A percentile compares a stretch with the other conserved stretches of the same genome.
These are phyloP conservation scores for Penicillium dipodomyicola DNA, from an alignment of 495 filamentous ascomycete species.

Conservation along the genomic window DNA sequence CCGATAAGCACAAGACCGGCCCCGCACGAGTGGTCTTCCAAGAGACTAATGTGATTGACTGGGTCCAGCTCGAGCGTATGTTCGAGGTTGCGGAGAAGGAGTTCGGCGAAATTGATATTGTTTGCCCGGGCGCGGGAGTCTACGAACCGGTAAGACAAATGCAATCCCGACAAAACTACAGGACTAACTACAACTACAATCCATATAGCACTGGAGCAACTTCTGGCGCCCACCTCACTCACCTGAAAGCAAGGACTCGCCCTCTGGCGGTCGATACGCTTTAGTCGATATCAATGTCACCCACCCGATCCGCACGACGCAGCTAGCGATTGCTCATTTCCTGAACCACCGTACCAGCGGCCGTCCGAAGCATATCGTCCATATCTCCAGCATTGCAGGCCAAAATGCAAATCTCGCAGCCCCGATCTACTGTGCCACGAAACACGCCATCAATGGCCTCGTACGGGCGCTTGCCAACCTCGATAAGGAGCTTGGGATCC, in stretches of 20 bases:
- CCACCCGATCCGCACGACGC: conserved; percentile 66
- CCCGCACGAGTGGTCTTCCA: conserved; percentile 57
- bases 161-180: background rate
- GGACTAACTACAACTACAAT: background rate
- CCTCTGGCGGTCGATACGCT: conserved; percentile 49
- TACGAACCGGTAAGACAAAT: conserved; percentile 57
- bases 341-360: conserved; percentile 31
- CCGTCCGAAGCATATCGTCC: conserved; percentile 52
- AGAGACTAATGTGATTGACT: conserved; percentile 60
- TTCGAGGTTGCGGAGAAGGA: conserved; percentile 53
- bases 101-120: conserved; percentile 61
- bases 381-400: conserved; percentile 63
- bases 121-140: conserved; percentile 67
- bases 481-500: conserved; percentile 52
- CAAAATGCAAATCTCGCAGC: conserved; percentile 48
- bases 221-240: conserved; percentile 63
- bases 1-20: conserved; percentile 48
- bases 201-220: conserved; percentile 52
- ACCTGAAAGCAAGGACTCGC: conserved; percentile 48
- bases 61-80: conserved; percentile 57
- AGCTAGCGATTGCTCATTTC: conserved; percentile 63
- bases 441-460: conserved; percentile 62
- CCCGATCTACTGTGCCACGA: conserved; percentile 61
- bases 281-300: conserved; percentile 65
- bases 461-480: conserved; percentile 53